A percentile compares a stretch with the other conserved stretches of the same genome.
These are phyloP conservation scores for Thuidium tamariscinum DNA, from an alignment of 225 moss, liverwort and hornwort genomes.

Conservation along the genomic window DNA sequence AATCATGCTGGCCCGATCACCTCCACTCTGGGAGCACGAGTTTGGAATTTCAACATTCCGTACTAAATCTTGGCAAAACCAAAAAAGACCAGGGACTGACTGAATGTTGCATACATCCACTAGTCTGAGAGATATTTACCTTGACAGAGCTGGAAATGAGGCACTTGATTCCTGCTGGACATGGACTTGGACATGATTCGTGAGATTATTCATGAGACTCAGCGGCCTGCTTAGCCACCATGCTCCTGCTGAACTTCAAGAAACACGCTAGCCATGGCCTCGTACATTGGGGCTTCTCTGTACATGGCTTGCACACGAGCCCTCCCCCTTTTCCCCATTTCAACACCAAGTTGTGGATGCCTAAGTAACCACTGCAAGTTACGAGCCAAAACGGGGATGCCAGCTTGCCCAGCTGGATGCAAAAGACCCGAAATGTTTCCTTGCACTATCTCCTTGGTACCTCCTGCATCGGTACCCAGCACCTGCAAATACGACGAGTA, in stretches of 20 bases:
- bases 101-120: not conserved
- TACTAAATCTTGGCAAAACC: not conserved
- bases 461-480: constrained; percentile 61
- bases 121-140: not conserved
- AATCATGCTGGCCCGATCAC: not conserved
- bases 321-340: constrained; percentile 52
- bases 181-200: not conserved
- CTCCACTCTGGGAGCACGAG: not conserved
- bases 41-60: not conserved
- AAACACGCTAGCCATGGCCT: constrained; percentile 46
- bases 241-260: constrained; percentile 24
- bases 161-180: not conserved
- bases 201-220: not conserved
- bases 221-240: constrained; percentile 14
- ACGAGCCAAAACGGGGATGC: constrained; percentile 43
- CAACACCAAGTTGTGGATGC: constrained; percentile 26
- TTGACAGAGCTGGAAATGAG: not conserved
- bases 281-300: constrained; percentile 52
- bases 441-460: constrained; percentile 58
- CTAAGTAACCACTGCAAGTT: constrained; percentile 34
- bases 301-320: constrained; percentile 25
- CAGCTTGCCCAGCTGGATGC: constrained; percentile 47
- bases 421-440: constrained; percentile 47
- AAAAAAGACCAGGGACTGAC: not conserved
- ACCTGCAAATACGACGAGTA: constrained; percentile 10